Base-by-base conservation (phyloP, 495 filamentous ascomycete genomes). In the Hyphodiscus hymeniophilus region DNA sequence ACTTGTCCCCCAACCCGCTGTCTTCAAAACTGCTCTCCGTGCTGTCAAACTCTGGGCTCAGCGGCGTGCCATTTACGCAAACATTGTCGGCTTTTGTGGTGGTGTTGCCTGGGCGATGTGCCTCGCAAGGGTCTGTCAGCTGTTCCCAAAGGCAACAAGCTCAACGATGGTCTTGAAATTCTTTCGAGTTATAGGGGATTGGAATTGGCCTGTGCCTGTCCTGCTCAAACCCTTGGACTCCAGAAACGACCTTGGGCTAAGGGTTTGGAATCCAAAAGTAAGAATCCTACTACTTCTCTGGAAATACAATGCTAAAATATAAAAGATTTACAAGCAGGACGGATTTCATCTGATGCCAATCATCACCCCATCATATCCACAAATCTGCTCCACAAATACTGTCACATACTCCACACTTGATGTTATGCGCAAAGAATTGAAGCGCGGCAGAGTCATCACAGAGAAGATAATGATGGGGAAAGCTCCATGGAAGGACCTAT, bases 81-180 rank as follows among this genome's bases (percentile, higher is more conserved):
- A 95, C 57, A 85, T 98, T 50, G 87, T 95, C 47, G 92, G 92
- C 13, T 98, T 89, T 54, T 94, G 92, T 8, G 92, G 92, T 48
- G 92, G 92, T 66, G 89, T 98, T 40, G 92, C 92, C 16, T 98
- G 90, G 87, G 92, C 91, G 23, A 95, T 98, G 83, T 71, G 97
- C 56, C 89, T 97, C 16, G 92, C 92, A 18, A 74, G 92, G 49
- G 87, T 97, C 38, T 98, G 92, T 61, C 92, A 98, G 63, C 72
- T 97, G n/a, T 98, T 96, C 67, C 92, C 92, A 13, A 87, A 85
- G 60, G 92, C 94, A 13, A 84, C 85, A 7, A 85, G 84, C 31
- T 83, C 90, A 12, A 80, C 85, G 13, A 80, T 98, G 24, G 80
- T 97, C 22, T 72, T 74, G 58, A 95, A 94, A 64, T 98, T 98